phyloP scores from a whole-genome alignment of 805 yeast species.

The Naumovozyma castellii region DNA sequence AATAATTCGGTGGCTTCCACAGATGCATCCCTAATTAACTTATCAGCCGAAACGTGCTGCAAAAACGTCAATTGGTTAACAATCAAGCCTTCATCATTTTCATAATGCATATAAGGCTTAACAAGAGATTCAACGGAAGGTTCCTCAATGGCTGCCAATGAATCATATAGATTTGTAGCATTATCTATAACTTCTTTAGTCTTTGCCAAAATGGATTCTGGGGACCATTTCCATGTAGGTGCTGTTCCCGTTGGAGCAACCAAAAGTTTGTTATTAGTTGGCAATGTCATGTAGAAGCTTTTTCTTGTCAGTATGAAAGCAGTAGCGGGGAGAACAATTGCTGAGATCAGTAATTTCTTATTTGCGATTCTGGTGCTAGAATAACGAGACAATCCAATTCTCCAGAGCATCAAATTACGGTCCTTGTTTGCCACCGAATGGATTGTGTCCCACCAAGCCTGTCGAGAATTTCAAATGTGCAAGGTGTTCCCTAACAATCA shows the following conservation, averaged over 20 bases:
- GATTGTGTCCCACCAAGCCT: too few relatives aligned
- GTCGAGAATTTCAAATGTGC: too few relatives aligned
- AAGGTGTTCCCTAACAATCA: neutral
- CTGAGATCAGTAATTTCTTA: constrained; percentile 2
- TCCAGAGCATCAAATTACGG: constrained; percentile 3
- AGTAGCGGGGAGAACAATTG: constrained; percentile 6
- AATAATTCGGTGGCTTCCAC: constrained; percentile 50
- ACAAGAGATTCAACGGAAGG: constrained; percentile 53
- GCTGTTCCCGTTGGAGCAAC: constrained; percentile 24
- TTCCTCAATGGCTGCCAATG: constrained; percentile 38
- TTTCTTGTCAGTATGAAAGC: constrained; percentile 1
- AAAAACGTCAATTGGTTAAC: constrained; percentile 53
- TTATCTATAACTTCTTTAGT: constrained; percentile 39
- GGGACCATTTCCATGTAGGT: constrained; percentile 53
- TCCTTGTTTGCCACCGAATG: too few relatives aligned
- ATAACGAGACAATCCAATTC: neutral
- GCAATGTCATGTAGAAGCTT: neutral
- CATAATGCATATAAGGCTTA: constrained; percentile 41
- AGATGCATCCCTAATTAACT: constrained; percentile 64
- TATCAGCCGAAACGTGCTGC: constrained; percentile 59
- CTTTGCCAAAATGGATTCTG: constrained; percentile 36
- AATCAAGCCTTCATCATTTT: constrained; percentile 39
- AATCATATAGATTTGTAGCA: constrained; percentile 41
- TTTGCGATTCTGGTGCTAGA: neutral
- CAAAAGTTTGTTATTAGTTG: constrained; percentile 2